Evolutionary conservation across 2,329 filamentous ascomycete genomes (phyloP), one percentile per base, ranked within the genome.

Genomic region (Scolecobasidium constrictum): DNA sequence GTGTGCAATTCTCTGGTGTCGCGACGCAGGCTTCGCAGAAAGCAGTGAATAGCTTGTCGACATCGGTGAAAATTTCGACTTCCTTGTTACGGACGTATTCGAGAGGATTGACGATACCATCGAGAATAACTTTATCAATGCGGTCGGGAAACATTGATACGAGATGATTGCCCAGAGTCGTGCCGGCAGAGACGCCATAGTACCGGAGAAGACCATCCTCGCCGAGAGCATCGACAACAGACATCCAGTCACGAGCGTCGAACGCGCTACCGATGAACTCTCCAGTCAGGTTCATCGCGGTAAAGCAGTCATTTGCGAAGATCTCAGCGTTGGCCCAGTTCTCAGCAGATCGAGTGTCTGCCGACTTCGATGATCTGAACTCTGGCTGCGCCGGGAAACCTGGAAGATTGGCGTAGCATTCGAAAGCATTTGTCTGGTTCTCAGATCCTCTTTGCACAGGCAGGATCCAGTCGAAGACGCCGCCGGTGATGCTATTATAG

Each of bases 91-190:
- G 26, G 15, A 9, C 9, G 45, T 62, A 66, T 47, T 55, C 62
- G 46, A 57, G 50, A 2, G 57, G 51, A 41, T 67, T 63, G 2
- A 67, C 63, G 4, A 71, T 63, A 3, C 66, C 68, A 47, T 72
- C 69, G 1, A 72, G 49, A 5, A 61, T 44, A 9, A 57, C 15
- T 7, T 56, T 52, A 2, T 54, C 56, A 13, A 63, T 53, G 15
- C 59, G 55, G 19, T 58, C 50, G 3, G 60, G 59, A 35, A 54
- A 61, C 59, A 63, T 61, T 19, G 57, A 56, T 4, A 57, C 57
- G 41, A 63, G 61, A 2, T 57, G 61, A 0, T 49, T 48, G 2
- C 60, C 60, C 5, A 63, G 55, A 23, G 64, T 58, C 0, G 68
- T 66, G 1, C 70, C 70, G 40, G 72, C 72, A 5, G 62, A 66